Evolutionary conservation across 495 filamentous ascomycete species (phyloP), one percentile per base, ranked within the genome.

Genomic region (Penicillium lagena): DNA sequence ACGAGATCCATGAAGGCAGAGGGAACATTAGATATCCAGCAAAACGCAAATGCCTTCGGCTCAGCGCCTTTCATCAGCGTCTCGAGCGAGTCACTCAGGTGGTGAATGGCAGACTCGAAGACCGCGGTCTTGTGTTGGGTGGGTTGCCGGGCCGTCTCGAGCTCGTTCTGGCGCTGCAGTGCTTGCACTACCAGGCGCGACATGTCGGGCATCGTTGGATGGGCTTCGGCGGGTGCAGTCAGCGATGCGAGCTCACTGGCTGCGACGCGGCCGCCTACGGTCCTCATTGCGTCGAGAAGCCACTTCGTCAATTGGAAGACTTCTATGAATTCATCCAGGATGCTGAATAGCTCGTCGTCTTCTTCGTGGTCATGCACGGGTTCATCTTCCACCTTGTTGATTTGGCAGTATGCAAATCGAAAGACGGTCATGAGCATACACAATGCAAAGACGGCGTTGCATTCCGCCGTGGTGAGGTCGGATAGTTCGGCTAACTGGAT

Each of bases 21-120:
- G 0, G 76, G 73, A 5, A 81, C 59, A 9, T 72, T 72, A 12
- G 76, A 67, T 7, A 66, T 66, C 76, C 72, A 82, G 11, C 66
- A 57, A 43, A 75, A 73, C 0, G 68, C 64, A 29, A 69, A 60
- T 6, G 65, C 43, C 48, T 56, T 66, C 35, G 55, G 65, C 50
- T 67, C 68, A 12, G 56, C 57, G 8, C 60, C 62, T 39, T 53
- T 62, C 46, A 62, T 56, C 17, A 69, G 50, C 35, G 55, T 59
- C 22, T 64, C 59, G 13, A 70, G 46, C 1, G 52, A 56, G 15
- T 35, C 35, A 11, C 56, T 52, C 30, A 71, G 47, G 30, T 67
- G 51, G 11, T 56, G 48, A 33, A 69, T 67, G 6, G 64, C 55
- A 11, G 50, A 29, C 10, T 54, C 52, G 29, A 62, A 70, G 17